Conservation (phyloP, 805 yeast genomes). For the Ogataea henricii region DNA sequence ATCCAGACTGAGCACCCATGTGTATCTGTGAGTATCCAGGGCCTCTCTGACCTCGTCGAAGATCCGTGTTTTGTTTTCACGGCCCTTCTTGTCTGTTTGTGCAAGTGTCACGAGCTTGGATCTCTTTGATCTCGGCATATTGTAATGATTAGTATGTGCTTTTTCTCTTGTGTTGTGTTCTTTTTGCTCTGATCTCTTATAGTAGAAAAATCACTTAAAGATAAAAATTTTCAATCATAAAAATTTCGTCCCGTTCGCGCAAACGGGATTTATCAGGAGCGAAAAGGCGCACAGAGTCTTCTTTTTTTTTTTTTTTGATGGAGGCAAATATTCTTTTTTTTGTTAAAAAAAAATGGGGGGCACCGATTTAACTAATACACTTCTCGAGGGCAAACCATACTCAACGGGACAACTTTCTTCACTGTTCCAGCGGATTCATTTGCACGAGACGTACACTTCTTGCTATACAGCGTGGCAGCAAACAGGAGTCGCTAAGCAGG, state of each 20-base stretch:
- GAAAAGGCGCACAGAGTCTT: constrained; percentile 15
- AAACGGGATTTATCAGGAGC: constrained; percentile 19
- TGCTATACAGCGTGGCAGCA: no score
- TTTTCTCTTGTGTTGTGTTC: no score
- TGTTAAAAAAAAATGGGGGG: not conserved
- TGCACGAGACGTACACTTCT: no score
- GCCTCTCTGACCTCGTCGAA: constrained; percentile 87
- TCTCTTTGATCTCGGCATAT: constrained; percentile 96
- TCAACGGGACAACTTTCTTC: no score
- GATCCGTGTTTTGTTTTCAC: constrained; percentile 86
- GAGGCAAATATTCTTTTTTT: not conserved
- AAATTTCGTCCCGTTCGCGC: constrained; percentile 16
- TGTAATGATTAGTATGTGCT: not conserved
- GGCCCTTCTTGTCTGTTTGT: constrained; percentile 94
- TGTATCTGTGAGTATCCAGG: constrained; percentile 73
- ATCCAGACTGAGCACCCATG: constrained; percentile 84
- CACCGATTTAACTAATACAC: not conserved
- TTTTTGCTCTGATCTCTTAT: not conserved
- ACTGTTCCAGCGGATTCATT: no score
- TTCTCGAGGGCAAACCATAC: not conserved
- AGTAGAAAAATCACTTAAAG: constrained; percentile 6
- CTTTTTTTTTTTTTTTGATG: constrained; percentile 6
- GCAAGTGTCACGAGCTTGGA: constrained; percentile 94
- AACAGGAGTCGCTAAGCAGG: no score
- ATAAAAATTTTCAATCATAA: constrained; percentile 6